Evolutionary conservation across 352 stramenopile species (phyloP).

Genomic region (Aphanomyces euteiches): DNA sequence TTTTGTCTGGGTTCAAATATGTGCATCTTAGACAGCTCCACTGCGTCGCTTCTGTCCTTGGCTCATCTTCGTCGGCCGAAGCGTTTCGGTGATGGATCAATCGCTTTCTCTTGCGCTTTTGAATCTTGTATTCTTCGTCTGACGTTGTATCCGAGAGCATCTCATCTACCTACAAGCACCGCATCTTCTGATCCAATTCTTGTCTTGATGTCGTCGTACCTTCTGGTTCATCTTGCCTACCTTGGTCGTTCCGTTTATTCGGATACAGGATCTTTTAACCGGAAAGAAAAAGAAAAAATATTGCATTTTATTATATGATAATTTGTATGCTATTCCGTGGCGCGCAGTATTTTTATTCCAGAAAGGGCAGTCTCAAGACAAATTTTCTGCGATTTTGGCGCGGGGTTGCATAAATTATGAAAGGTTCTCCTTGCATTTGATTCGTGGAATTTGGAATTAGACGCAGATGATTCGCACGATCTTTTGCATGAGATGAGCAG

Average conservation of each 20-base stretch:
- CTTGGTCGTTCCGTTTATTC: not conserved
- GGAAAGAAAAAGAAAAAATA: not conserved
- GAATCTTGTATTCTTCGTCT: constrained; percentile 24
- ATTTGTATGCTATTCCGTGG: not conserved
- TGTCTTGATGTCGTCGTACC: too few species aligned
- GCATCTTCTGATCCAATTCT: too few species aligned
- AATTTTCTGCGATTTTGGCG: constrained; percentile 27
- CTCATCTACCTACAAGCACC: not conserved
- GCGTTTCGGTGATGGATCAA: not conserved
- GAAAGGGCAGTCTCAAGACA: constrained; percentile 2
- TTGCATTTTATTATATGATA: constrained; percentile 3
- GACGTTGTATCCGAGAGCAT: constrained; percentile 21
- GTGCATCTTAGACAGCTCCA: constrained; percentile 53
- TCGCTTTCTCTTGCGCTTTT: constrained; percentile 25
- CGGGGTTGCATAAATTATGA: constrained; percentile 12
- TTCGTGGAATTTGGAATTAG: constrained; percentile 12
- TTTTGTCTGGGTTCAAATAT: constrained; percentile 41
- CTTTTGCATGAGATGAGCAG: constrained; percentile 7
- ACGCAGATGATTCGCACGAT: constrained; percentile 18
- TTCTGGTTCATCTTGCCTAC: constrained; percentile 13
- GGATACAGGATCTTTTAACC: not conserved
- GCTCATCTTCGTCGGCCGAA: not conserved
- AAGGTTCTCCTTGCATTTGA: not conserved
- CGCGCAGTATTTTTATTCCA: constrained; percentile 1
- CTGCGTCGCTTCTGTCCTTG: not conserved